phyloP scores from a whole-genome alignment of 305 asterid species.

The Lippia alba region DNA sequence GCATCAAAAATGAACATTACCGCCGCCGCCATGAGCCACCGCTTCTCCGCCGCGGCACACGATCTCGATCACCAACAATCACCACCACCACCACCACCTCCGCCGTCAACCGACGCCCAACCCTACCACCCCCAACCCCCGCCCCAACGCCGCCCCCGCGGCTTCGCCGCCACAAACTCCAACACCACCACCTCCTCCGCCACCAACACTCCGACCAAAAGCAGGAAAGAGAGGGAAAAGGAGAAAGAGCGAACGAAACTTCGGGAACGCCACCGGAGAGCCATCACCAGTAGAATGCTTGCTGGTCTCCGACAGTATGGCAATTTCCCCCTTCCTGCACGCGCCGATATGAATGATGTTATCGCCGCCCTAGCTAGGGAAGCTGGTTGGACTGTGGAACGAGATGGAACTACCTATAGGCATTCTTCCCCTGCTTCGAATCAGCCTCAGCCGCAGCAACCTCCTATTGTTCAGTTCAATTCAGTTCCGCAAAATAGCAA shows the following conservation, averaged over 20 bases:
- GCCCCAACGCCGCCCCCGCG: slow-evolving; percentile 73
- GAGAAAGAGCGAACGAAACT: slow-evolving; percentile 77
- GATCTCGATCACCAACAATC: slow-evolving; percentile 51
- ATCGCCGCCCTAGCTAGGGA: slow-evolving; percentile 82
- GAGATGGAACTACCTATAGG: slow-evolving; percentile 73
- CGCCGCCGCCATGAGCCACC: slow-evolving; percentile 39
- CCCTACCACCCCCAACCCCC: slow-evolving; percentile 45
- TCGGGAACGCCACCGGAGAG: slow-evolving; percentile 78
- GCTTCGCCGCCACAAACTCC: slow-evolving; percentile 68
- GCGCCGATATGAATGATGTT: slow-evolving; percentile 84
- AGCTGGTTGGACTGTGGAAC: slow-evolving; percentile 73
- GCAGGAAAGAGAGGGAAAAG: slow-evolving; percentile 74
- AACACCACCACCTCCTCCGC: slow-evolving; percentile 25
- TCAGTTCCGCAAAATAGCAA: slow-evolving; percentile 40
- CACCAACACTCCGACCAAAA: slow-evolving; percentile 37
- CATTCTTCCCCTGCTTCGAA: slow-evolving; percentile 47
- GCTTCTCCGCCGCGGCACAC: slow-evolving; percentile 42
- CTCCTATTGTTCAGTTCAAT: slow-evolving; percentile 42
- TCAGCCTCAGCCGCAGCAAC: slow-evolving; percentile 39
- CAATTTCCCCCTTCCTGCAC: slow-evolving; percentile 67
- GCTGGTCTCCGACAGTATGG: slow-evolving; percentile 82
- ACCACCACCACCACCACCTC: slow-evolving; percentile 39
- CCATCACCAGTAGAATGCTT: slow-evolving; percentile 75
- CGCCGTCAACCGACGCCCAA: slow-evolving; percentile 31
- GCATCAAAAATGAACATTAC: slow-evolving; percentile 44